phyloP scores from a whole-genome alignment of 371 early-diverging fungal genomes.

The Nematocida sp. region DNA sequence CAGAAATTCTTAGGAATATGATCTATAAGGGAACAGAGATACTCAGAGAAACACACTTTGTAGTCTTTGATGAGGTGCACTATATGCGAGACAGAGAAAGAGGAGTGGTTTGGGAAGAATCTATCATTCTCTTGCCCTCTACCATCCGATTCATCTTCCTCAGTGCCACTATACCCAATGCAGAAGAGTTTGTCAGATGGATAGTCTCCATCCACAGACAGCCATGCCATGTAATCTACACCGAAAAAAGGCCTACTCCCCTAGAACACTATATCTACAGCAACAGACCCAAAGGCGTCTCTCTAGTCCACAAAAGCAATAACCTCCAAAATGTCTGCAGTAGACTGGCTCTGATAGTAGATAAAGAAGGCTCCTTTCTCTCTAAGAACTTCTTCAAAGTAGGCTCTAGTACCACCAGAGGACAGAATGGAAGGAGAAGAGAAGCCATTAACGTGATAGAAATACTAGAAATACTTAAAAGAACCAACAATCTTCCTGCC shows the following conservation, averaged over 20 bases:
- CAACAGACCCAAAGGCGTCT: background rate
- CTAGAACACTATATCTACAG: conserved; percentile 71
- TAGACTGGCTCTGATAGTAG: conserved; percentile 84
- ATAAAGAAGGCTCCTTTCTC: conserved; percentile 72
- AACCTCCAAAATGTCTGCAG: conserved; percentile 69
- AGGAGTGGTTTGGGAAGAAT: conserved; percentile 99
- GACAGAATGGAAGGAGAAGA: conserved; percentile 65
- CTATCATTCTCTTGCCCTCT: conserved; percentile 86
- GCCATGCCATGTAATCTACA: conserved; percentile 96
- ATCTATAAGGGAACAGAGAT: conserved; percentile 93
- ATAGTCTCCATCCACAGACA: conserved; percentile 86
- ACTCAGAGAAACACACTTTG: conserved; percentile 95
- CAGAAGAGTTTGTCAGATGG: conserved; percentile 98
- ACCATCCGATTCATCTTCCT: conserved; percentile 84
- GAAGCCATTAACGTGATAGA: conserved; percentile 52
- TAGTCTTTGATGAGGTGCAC: conserved; percentile 98
- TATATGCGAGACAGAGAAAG: conserved; percentile 84
- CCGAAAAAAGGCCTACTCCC: conserved; percentile 95
- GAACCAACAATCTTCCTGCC: conserved; percentile 69
- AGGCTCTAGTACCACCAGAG: too few species aligned
- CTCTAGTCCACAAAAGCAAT: background rate
- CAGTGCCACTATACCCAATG: conserved; percentile 98
- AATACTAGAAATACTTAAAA: conserved; percentile 43
- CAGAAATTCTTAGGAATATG: conserved; percentile 97
- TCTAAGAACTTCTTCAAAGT: conserved; percentile 84